Percentiles rank a stretch among this genome's conserved stretches.
Conservation (phyloP, 148 eudicot genomes). For the Nepenthes mirabilis region DNA sequence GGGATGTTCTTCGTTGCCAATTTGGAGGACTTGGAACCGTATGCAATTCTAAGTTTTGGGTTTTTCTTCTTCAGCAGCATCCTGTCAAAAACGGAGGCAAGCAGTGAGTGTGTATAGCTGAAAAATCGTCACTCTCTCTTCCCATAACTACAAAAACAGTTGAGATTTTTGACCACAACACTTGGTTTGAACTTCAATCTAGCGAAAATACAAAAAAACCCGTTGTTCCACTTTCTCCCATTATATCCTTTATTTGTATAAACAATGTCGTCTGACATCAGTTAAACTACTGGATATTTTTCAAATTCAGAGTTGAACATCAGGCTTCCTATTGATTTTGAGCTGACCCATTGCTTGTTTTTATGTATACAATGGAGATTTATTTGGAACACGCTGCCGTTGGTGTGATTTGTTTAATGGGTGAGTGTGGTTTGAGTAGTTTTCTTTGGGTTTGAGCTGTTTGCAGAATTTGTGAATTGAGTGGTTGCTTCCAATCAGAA, state of each 20-base stretch:
- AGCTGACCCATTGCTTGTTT: background rate
- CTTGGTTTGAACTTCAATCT: background rate
- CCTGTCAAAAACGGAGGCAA: background rate
- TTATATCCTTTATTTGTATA: background rate
- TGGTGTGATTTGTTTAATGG: background rate
- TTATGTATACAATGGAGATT: background rate
- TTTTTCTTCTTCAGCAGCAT: background rate
- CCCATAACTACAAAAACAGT: background rate
- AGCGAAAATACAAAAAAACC: background rate
- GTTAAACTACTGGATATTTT: slow-evolving; percentile 7
- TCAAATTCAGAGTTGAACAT: background rate
- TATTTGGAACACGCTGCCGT: background rate
- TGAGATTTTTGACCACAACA: background rate
- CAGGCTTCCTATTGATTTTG: slow-evolving; percentile 3
- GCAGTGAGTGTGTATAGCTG: background rate
- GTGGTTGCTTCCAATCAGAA: background rate
- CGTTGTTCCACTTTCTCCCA: background rate
- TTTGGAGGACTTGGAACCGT: background rate
- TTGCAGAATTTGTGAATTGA: background rate
- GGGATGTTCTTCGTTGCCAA: background rate
- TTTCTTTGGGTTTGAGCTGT: slow-evolving; percentile 5
- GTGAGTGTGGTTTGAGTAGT: slow-evolving; percentile 2
- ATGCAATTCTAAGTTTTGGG: background rate
- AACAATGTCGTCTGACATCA: slow-evolving; percentile 39
- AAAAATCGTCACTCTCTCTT: background rate